Evolutionary conservation across 2,329 filamentous ascomycete genomes (phyloP).

Genomic region (Aspergillus viridinutans): DNA sequence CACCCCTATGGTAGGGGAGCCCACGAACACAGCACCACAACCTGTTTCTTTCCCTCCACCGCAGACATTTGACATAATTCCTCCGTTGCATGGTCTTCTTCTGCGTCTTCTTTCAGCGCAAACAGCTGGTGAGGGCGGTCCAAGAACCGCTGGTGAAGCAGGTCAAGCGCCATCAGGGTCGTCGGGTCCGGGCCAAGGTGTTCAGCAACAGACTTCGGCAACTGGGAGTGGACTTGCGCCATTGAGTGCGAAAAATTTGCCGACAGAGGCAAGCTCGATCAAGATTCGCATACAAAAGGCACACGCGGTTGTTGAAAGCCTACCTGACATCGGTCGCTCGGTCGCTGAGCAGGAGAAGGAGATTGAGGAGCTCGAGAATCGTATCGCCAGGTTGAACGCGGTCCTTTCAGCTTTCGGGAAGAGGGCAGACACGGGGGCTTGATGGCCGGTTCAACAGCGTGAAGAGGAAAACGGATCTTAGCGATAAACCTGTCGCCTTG

Average conservation of each 20-base stretch:
- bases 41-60: constrained; percentile 62
- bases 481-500: background rate
- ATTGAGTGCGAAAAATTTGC: constrained; percentile 70
- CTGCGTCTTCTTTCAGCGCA: constrained; percentile 61
- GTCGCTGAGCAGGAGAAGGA: constrained; percentile 43
- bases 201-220: constrained; percentile 24
- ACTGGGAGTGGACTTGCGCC: constrained; percentile 36
- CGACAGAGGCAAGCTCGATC: constrained; percentile 70
- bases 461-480: background rate
- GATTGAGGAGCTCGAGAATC: constrained; percentile 40
- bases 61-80: constrained; percentile 79
- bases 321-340: constrained; percentile 43
- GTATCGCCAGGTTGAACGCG: constrained; percentile 35
- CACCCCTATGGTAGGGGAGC: constrained; percentile 28
- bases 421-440: constrained; percentile 19
- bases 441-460: background rate
- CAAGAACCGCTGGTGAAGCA: constrained; percentile 18
- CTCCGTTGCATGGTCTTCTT: constrained; percentile 74
- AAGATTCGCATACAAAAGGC: constrained; percentile 82
- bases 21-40: constrained; percentile 43
- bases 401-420: constrained; percentile 40
- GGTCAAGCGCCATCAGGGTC: constrained; percentile 18
- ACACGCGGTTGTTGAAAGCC: constrained; percentile 45
- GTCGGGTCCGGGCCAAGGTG: constrained; percentile 8
- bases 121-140: constrained; percentile 35